phyloP scores from a whole-genome alignment of 352 stramenopile species.

The Phytophthora crassamura region DNA sequence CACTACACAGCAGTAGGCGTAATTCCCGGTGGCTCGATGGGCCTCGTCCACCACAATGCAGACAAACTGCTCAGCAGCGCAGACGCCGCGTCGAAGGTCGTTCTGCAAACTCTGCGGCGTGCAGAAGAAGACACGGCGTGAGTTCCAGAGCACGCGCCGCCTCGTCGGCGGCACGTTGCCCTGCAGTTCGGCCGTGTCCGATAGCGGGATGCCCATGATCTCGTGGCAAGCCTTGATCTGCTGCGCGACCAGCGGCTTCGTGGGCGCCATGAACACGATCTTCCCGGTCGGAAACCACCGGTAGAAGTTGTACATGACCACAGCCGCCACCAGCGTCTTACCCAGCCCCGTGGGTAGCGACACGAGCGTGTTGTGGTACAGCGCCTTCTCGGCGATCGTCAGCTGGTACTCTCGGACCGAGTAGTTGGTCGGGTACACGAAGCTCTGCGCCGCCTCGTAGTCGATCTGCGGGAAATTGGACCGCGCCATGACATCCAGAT shows the following conservation, averaged over 20 bases:
- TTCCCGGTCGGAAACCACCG: conserved; percentile 96
- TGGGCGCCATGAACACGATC: conserved; percentile 98
- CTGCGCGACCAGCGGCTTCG: conserved; percentile 97
- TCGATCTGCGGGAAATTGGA: conserved; percentile 64
- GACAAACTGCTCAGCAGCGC: conserved; percentile 86
- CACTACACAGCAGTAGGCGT: conserved; percentile 96
- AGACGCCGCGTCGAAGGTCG: conserved; percentile 91
- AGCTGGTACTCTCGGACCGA: conserved; percentile 95
- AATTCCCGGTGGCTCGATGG: conserved; percentile 97
- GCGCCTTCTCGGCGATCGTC: conserved; percentile 91
- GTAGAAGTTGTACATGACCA: conserved; percentile 99
- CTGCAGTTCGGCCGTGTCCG: conserved; percentile 85
- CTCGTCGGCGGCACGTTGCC: conserved; percentile 75
- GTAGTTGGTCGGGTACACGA: conserved; percentile 93
- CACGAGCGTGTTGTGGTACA: conserved; percentile 99
- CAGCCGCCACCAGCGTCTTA: conserved; percentile 99
- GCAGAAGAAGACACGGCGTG: conserved; percentile 98
- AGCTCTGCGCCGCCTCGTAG: conserved; percentile 62
- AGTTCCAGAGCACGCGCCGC: conserved; percentile 90
- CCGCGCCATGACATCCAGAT: conserved; percentile 51
- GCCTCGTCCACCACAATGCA: conserved; percentile 99
- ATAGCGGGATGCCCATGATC: conserved; percentile 94
- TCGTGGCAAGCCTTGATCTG: conserved; percentile 97
- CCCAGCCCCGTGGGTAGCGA: conserved; percentile 98
- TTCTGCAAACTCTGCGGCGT: conserved; percentile 98